phyloP scores from a whole-genome alignment of 768 basidiomycete genomes.

The Stropharia rugosoannulata region DNA sequence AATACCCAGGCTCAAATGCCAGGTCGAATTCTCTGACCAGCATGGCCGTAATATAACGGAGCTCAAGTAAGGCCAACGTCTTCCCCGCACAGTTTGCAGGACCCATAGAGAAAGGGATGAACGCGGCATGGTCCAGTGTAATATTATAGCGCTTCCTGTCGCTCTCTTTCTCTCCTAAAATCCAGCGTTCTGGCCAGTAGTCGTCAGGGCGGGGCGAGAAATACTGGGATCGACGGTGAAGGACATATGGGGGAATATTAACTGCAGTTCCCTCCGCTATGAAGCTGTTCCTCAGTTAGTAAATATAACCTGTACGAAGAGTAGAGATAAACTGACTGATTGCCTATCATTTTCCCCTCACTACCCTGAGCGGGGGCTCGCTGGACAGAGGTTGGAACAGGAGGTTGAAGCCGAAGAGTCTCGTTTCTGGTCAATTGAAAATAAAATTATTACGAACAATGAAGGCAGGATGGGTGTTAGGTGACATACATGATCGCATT shows the following conservation, averaged over 20 bases:
- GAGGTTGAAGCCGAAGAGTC: conserved; percentile 35
- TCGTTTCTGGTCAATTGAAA: conserved; percentile 28
- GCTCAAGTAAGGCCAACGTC: conserved; percentile 32
- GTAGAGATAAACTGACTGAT: conserved; percentile 19
- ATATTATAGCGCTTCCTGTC: conserved; percentile 9
- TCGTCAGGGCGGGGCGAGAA: conserved; percentile 35
- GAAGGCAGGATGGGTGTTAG: conserved; percentile 7
- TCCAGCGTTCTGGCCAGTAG: conserved; percentile 41
- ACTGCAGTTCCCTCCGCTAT: conserved; percentile 40
- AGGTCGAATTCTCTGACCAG: conserved; percentile 28
- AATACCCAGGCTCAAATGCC: conserved; percentile 22
- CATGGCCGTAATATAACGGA: conserved; percentile 27
- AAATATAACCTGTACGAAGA: neutral
- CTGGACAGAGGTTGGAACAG: conserved; percentile 31
- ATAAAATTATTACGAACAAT: neutral
- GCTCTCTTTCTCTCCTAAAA: conserved; percentile 11
- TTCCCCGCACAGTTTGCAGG: conserved; percentile 51
- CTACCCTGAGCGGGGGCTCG: conserved; percentile 29
- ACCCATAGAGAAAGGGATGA: conserved; percentile 40
- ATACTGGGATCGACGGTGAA: conserved; percentile 36
- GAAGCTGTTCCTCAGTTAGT: conserved; percentile 21
- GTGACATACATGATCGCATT: conserved; percentile 31
- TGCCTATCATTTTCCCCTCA: conserved; percentile 27
- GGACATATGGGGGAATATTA: conserved; percentile 32
- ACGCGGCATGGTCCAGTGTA: conserved; percentile 24